phyloP scores from a whole-genome alignment of 2,329 filamentous ascomycete species.

The Colletotrichum sp. region DNA sequence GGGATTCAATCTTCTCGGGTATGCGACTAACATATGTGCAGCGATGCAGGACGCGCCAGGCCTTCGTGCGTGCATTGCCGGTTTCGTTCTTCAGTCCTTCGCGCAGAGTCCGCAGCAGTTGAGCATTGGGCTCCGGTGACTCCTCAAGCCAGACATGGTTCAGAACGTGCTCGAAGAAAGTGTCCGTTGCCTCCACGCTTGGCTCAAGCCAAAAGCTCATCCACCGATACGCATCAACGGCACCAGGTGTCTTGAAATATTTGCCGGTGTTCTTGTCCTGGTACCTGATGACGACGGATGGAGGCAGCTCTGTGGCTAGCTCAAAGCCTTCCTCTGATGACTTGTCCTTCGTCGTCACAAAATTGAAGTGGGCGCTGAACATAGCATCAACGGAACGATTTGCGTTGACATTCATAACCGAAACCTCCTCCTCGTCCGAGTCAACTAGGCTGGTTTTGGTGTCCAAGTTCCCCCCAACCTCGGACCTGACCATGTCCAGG shows the following conservation, averaged over 20 bases:
- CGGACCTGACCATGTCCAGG: background rate
- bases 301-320: background rate
- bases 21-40: background rate
- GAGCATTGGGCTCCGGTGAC: background rate
- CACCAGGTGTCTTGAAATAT: background rate
- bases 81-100: background rate
- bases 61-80: background rate
- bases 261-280: fast-evolving
- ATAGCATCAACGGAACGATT: background rate
- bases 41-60: background rate
- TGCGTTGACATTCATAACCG: background rate
- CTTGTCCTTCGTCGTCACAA: background rate
- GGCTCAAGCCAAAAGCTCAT: background rate
- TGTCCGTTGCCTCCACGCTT: background rate
- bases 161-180: background rate
- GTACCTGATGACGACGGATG: background rate
- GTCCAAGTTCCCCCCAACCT: background rate
- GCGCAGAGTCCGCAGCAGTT: background rate
- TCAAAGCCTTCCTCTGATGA: background rate
- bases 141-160: background rate
- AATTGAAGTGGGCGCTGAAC: background rate
- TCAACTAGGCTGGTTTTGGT: background rate
- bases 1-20: background rate
- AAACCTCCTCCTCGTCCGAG: background rate
- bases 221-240: background rate